Evolutionary conservation across 805 yeast genomes (phyloP).

Genomic region (Candida pseudoglaebosa): DNA sequence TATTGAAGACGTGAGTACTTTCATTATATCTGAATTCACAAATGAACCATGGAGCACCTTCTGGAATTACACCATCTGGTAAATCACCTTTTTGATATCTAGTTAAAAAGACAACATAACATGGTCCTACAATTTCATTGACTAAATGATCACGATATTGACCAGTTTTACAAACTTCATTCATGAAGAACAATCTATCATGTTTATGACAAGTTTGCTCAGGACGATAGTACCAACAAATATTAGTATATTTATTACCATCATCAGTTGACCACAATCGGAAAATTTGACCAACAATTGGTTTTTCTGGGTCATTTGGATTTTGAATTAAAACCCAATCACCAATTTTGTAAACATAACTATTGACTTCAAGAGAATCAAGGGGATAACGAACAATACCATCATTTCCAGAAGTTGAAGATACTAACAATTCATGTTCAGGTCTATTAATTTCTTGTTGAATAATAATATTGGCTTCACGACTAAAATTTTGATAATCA

Average conservation of each 20-base stretch:
- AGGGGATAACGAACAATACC: slow-evolving; percentile 68
- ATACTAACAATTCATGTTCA: slow-evolving; percentile 64
- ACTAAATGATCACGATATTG: slow-evolving; percentile 93
- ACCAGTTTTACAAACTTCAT: slow-evolving; percentile 95
- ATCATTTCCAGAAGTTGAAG: slow-evolving; percentile 40
- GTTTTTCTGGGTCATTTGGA: slow-evolving; percentile 83
- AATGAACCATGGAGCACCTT: slow-evolving; percentile 81
- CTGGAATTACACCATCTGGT: slow-evolving; percentile 53
- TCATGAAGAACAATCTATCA: slow-evolving; percentile 84
- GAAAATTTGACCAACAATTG: slow-evolving; percentile 91
- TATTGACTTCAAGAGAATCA: slow-evolving; percentile 68
- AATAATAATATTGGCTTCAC: slow-evolving; percentile 51
- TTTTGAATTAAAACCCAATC: slow-evolving; percentile 91
- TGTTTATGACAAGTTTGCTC: slow-evolving; percentile 95
- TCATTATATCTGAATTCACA: slow-evolving; percentile 96
- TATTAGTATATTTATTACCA: slow-evolving; percentile 78
- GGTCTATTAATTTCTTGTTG: slow-evolving; percentile 75
- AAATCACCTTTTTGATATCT: slow-evolving; percentile 95
- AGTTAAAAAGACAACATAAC: slow-evolving; percentile 92
- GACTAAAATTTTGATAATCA: slow-evolving; percentile 63
- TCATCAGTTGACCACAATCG: slow-evolving; percentile 92
- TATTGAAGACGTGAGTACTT: slow-evolving; percentile 82
- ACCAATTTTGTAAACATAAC: slow-evolving; percentile 76
- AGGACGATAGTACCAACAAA: slow-evolving; percentile 97
- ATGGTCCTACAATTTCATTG: slow-evolving; percentile 85